phyloP scores from a whole-genome alignment of 1,139 yeast species.

The Sugiyamaella pinicola region DNA sequence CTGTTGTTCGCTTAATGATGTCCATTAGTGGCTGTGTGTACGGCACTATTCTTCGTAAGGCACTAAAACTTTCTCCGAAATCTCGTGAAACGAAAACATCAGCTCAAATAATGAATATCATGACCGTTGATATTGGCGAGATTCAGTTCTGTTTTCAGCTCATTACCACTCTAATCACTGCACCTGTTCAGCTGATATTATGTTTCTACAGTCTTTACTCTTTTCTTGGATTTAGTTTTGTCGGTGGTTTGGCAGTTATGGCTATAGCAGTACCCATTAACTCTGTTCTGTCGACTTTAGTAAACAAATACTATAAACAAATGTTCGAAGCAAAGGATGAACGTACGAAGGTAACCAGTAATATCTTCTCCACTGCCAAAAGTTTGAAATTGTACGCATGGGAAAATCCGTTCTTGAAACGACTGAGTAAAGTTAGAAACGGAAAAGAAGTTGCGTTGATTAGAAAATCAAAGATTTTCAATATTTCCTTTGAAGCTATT shows the following conservation, averaged over 20 bases:
- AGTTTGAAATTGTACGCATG: constrained; percentile 70
- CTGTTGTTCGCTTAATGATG: constrained; percentile 42
- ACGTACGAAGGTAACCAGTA: constrained; percentile 60
- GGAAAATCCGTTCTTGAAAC: constrained; percentile 64
- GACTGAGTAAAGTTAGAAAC: constrained; percentile 64
- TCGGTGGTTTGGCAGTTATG: constrained; percentile 59
- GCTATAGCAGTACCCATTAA: constrained; percentile 58
- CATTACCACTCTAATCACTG: constrained; percentile 48
- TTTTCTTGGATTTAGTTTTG: constrained; percentile 61
- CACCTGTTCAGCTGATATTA: constrained; percentile 58
- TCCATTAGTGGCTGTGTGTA: constrained; percentile 61
- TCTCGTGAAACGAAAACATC: constrained; percentile 74
- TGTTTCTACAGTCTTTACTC: constrained; percentile 58
- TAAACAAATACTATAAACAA: constrained; percentile 53
- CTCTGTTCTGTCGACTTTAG: constrained; percentile 50
- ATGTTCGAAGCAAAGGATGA: constrained; percentile 67
- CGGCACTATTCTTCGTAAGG: constrained; percentile 72
- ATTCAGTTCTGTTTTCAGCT: constrained; percentile 56
- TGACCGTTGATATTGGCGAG: constrained; percentile 66
- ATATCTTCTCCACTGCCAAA: constrained; percentile 63
- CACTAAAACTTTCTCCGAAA: constrained; percentile 76
- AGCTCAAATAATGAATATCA: constrained; percentile 88
- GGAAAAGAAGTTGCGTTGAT: constrained; percentile 79
- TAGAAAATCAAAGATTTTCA: constrained; percentile 48
- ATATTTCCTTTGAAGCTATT: constrained; percentile 53